A percentile compares a stretch with the other conserved stretches of the same genome.
phyloP scores from a whole-genome alignment of 2,329 filamentous ascomycete species.

The Trichophyton equinum region DNA sequence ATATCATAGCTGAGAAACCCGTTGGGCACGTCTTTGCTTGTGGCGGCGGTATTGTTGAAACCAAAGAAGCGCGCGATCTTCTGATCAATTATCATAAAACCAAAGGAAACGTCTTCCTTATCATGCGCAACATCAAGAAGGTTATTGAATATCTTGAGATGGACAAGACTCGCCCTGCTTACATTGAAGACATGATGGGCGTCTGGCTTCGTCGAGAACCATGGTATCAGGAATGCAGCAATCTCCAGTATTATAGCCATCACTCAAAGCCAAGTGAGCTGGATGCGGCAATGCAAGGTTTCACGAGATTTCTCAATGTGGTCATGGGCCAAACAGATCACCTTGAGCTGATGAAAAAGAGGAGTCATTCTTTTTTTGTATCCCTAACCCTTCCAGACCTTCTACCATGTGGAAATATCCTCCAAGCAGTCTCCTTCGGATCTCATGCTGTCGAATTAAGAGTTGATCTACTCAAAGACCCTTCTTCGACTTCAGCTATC shows the following conservation, averaged over 20 bases:
- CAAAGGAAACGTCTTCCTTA: constrained; percentile 73
- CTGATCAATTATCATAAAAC: constrained; percentile 59
- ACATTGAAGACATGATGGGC: constrained; percentile 79
- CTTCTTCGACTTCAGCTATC: constrained; percentile 43
- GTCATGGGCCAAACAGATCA: constrained; percentile 50
- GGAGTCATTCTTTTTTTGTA: constrained; percentile 75
- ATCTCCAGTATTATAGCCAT: constrained; percentile 82
- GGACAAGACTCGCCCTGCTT: constrained; percentile 84
- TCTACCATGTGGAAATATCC: constrained; percentile 46
- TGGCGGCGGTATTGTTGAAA: constrained; percentile 86
- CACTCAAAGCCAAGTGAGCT: constrained; percentile 41
- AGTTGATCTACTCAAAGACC: constrained; percentile 77
- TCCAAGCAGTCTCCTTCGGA: constrained; percentile 65
- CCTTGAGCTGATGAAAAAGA: constrained; percentile 49
- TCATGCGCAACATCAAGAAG: constrained; percentile 76
- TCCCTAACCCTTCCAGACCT: constrained; percentile 75
- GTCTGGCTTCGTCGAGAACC: constrained; percentile 82
- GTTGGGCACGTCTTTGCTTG: constrained; percentile 78
- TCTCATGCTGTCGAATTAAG: constrained; percentile 87
- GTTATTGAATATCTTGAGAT: constrained; percentile 79
- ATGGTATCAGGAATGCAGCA: constrained; percentile 88
- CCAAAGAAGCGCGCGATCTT: constrained; percentile 61
- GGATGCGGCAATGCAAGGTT: constrained; percentile 50
- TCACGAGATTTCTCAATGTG: constrained; percentile 57
- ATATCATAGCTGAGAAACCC: constrained; percentile 61